These are phyloP conservation scores for Candida michaelii DNA, from an alignment of 805 yeast genomes.

Conservation along the genomic window DNA sequence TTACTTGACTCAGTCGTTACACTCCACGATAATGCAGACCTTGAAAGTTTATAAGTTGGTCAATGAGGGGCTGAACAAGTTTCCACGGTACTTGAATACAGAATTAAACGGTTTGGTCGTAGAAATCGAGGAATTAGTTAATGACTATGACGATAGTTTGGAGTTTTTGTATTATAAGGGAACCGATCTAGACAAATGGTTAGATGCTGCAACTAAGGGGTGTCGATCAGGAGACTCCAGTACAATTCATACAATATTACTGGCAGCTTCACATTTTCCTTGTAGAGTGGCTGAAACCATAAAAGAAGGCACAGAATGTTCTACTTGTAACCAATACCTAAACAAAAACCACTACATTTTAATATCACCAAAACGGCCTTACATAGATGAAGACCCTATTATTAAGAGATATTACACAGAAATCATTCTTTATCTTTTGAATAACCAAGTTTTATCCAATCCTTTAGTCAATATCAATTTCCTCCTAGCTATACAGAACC, in stretches of 20 bases:
- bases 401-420: slow-evolving; percentile 24
- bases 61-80: neutral
- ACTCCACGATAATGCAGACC: slow-evolving; percentile 4
- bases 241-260: slow-evolving; percentile 26
- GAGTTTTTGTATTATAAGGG: neutral
- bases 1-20: slow-evolving; percentile 4
- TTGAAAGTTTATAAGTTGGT: neutral
- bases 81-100: neutral
- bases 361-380: slow-evolving; percentile 24
- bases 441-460: slow-evolving; percentile 10
- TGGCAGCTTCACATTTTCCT: slow-evolving; percentile 42
- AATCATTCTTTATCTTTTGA: slow-evolving; percentile 20
- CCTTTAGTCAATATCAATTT: slow-evolving; percentile 41
- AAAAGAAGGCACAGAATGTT: slow-evolving; percentile 34
- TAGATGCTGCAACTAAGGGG: neutral
- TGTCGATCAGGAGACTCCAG: neutral
- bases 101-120: slow-evolving; percentile 1
- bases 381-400: slow-evolving; percentile 21
- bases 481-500: slow-evolving; percentile 46
- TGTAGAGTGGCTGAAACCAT: slow-evolving; percentile 35
- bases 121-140: neutral
- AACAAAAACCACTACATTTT: slow-evolving; percentile 24
- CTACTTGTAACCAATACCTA: slow-evolving; percentile 33
- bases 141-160: slow-evolving; percentile 7
- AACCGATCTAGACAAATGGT: slow-evolving; percentile 1